Conservation (phyloP, 2,329 filamentous ascomycete genomes). For the Pyricularia sp. region DNA sequence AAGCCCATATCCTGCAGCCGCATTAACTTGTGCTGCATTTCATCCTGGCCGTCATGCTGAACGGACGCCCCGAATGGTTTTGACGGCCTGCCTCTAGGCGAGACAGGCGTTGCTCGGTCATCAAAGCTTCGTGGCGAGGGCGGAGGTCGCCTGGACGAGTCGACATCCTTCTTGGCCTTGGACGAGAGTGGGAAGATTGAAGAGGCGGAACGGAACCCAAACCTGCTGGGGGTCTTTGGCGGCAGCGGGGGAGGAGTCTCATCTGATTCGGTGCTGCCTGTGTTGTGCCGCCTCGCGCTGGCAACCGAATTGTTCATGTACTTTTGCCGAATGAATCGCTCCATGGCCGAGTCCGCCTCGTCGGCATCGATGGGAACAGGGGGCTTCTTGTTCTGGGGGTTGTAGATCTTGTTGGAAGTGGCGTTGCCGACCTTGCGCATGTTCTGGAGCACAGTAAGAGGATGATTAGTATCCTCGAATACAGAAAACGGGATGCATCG, state of each 20-base stretch:
- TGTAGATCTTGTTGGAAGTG: slow-evolving; percentile 80
- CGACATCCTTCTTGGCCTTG: slow-evolving; percentile 46
- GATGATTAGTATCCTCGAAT: background rate
- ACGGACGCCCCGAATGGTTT: slow-evolving; percentile 62
- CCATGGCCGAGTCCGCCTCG: slow-evolving; percentile 89
- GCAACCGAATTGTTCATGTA: slow-evolving; percentile 54
- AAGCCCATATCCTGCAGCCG: slow-evolving; percentile 89
- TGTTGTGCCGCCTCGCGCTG: slow-evolving; percentile 25
- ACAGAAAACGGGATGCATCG: background rate
- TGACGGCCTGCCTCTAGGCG: slow-evolving; percentile 53
- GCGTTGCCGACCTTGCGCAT: slow-evolving; percentile 91
- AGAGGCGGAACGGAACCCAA: slow-evolving; percentile 49
- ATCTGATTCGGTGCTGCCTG: slow-evolving; percentile 40
- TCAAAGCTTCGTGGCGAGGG: slow-evolving; percentile 23
- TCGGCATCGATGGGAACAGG: slow-evolving; percentile 84
- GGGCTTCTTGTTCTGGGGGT: slow-evolving; percentile 73
- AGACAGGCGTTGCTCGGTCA: slow-evolving; percentile 23
- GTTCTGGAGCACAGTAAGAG: slow-evolving; percentile 42
- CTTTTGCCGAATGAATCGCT: slow-evolving; percentile 89
- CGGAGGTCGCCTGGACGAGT: slow-evolving; percentile 19
- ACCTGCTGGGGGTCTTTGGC: slow-evolving; percentile 55
- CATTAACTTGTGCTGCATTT: slow-evolving; percentile 66
- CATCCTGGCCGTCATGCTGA: slow-evolving; percentile 38
- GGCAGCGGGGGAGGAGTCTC: slow-evolving; percentile 54
- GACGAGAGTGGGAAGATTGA: slow-evolving; percentile 59